Evolutionary conservation across 164 flowering plant genomes (phyloP).

Genomic region (Magnolia kwangsiensis): DNA sequence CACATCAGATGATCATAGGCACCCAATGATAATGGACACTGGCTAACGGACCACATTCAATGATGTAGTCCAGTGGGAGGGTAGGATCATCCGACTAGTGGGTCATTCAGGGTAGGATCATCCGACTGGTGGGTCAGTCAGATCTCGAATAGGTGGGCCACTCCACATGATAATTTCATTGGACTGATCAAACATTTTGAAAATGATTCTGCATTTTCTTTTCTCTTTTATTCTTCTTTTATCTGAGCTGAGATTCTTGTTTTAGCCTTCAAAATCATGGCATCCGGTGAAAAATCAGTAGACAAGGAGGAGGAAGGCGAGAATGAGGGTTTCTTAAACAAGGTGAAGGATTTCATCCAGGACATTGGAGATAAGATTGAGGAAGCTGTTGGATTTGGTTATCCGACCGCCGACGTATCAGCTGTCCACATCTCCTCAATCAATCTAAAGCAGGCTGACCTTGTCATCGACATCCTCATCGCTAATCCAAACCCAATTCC

Average conservation of each 20-base stretch:
- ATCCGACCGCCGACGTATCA: constrained; percentile 21
- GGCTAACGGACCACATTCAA: too few relatives aligned
- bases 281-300: constrained; percentile 11
- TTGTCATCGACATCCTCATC: constrained; percentile 18
- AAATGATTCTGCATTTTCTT: not conserved
- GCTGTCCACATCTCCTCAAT: constrained; percentile 19
- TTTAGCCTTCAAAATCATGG: constrained; percentile 10
- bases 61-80: too few relatives aligned
- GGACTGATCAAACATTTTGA: not conserved
- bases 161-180: not conserved
- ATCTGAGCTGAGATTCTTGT: not conserved
- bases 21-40: not conserved
- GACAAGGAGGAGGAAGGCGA: constrained; percentile 16
- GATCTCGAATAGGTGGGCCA: not conserved
- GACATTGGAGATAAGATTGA: constrained; percentile 29
- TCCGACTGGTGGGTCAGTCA: too few relatives aligned
- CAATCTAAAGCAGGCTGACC: constrained; percentile 19
- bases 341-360: constrained; percentile 25
- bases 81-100: too few relatives aligned
- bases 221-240: too few relatives aligned
- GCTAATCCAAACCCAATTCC: constrained; percentile 28
- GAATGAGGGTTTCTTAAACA: constrained; percentile 15
- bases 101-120: too few relatives aligned
- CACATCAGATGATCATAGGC: not conserved
- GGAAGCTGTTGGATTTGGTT: constrained; percentile 23